Evolutionary conservation across 2,329 filamentous ascomycete genomes (phyloP).

Genomic region (Myriosclerotinia scirpicola): DNA sequence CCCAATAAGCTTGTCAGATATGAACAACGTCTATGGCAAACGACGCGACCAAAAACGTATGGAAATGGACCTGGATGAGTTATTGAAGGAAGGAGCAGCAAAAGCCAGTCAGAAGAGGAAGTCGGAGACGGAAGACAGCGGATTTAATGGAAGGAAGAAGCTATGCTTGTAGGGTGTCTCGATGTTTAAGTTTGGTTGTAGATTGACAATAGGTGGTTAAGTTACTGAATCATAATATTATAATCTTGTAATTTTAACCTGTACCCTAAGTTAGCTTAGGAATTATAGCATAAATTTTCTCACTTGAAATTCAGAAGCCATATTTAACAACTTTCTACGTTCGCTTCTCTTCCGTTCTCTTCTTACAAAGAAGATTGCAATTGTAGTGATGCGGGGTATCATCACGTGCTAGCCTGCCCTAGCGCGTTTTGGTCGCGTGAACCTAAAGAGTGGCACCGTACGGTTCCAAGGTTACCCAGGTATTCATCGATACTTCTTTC

Average conservation of each 20-base stretch:
- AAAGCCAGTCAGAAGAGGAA: not conserved
- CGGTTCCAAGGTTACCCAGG: no score
- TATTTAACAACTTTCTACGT: no score
- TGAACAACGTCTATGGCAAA: slow-evolving; percentile 2
- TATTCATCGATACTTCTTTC: no score
- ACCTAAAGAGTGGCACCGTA: not conserved
- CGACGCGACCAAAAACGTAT: not conserved
- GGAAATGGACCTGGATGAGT: slow-evolving; percentile 7
- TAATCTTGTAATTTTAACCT: no score
- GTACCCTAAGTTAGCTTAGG: no score
- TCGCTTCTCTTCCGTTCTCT: no score
- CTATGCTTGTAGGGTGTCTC: not conserved
- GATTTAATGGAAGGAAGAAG: not conserved
- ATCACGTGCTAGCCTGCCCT: slow-evolving; percentile 10
- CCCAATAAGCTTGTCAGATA: slow-evolving; percentile 9
- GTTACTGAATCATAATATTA: no score
- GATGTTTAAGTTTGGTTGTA: not conserved
- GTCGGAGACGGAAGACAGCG: not conserved
- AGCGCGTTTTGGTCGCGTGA: slow-evolving; percentile 7
- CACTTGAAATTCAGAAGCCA: no score
- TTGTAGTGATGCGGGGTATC: no score
- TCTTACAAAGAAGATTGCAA: no score
- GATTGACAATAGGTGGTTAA: no score
- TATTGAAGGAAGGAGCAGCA: slow-evolving; percentile 9
- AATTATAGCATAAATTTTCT: no score